Evolutionary conservation across 2,329 filamentous ascomycete species (phyloP).

Genomic region (Epichloe bromicola): DNA sequence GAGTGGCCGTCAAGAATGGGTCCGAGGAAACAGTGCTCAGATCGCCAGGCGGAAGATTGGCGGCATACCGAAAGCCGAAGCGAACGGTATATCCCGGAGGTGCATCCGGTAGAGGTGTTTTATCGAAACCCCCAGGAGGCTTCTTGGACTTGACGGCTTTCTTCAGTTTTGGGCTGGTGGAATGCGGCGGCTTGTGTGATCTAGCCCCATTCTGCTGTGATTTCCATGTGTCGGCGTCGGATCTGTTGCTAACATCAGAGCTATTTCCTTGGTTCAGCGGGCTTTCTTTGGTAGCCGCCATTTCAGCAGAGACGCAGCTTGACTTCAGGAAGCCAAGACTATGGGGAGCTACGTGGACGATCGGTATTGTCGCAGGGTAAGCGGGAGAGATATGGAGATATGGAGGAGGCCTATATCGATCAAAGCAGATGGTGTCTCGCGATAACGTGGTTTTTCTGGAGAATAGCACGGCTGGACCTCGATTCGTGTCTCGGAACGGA

Average conservation of each 20-base stretch:
- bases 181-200: neutral
- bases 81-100: slow-evolving; percentile 73
- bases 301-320: neutral
- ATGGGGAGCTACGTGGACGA: neutral
- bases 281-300: slow-evolving; percentile 1
- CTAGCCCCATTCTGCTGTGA: neutral
- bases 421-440: neutral
- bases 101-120: slow-evolving; percentile 60
- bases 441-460: neutral
- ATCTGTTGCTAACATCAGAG: neutral
- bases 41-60: slow-evolving; percentile 73
- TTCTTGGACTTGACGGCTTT: slow-evolving; percentile 15
- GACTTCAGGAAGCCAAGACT: neutral
- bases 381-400: neutral
- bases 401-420: neutral
- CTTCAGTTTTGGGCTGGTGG: slow-evolving; percentile 10
- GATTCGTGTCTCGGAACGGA: neutral
- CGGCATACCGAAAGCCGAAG: slow-evolving; percentile 71
- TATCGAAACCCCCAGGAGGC: slow-evolving; percentile 73
- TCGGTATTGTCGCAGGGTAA: neutral
- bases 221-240: neutral
- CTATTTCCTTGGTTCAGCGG: neutral
- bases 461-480: neutral
- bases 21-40: slow-evolving; percentile 67
- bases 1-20: slow-evolving; percentile 67